Evolutionary conservation across 352 stramenopile species (phyloP), one percentile per base, ranked within the genome.

Genomic region (Phytophthora sp.): DNA sequence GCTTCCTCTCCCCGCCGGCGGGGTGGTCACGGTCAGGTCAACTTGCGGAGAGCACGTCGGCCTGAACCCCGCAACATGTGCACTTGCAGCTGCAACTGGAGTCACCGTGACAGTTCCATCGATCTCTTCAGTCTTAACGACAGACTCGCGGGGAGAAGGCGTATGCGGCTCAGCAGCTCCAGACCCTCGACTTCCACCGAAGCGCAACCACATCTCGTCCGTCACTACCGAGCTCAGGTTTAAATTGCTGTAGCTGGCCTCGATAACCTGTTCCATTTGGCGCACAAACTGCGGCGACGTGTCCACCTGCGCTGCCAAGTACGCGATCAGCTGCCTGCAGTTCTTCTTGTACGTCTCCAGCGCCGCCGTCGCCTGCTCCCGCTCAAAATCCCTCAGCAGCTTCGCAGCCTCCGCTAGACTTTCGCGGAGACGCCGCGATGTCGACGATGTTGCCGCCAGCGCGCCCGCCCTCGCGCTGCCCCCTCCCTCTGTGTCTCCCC

Each of bases 191-290:
- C 24, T 45, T 12, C 31, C 30, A 10, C 34, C 28, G 37, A 55
- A 71, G 6, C 44, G 50, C 15, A 63, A 30, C 54, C 43, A 68
- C 31, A 74, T 24, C 7, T 43, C 34, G 26, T 38, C 17, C 9
- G 17, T 20, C 5, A 62, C 37, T n/a, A 79, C 60, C 10, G 69
- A 73, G 11, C 39, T 48, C 23, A 91, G 32, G 35, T 76, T 63
- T 11, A 42, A 61, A 17, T 74, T 71, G 28, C 54, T 79, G 58
- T 82, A 77, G 53, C 82, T 89, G 9, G 77, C 75, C 27, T 77
- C 46, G 24, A 91, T 86, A 24, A 91, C 58, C 30, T 72, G 69
- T 26, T 89, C 79, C 82, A 91, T 91, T 38, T 91, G 65, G 62
- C 78, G 45, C 15, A 54, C 34, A 53, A 91, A 91, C 34, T 74